phyloP scores from a whole-genome alignment of 106 monocot genomes.

The Dendrobium nobile region DNA sequence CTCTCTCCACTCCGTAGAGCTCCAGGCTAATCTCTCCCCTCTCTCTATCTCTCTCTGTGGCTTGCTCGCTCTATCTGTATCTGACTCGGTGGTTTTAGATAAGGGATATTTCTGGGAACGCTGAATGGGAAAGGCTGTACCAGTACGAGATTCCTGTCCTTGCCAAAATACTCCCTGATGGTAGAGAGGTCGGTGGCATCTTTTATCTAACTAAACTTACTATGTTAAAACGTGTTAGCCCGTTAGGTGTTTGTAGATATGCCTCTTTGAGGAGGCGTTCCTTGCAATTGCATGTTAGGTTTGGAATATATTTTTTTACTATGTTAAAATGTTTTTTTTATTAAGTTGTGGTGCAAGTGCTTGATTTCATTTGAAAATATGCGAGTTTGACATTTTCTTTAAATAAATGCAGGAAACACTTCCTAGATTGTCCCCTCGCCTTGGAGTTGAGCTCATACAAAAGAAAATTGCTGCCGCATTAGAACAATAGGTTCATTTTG shows the following conservation, averaged over 20 bases:
- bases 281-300: not conserved
- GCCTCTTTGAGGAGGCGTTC: not conserved
- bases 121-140: constrained; percentile 72
- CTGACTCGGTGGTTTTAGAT: constrained; percentile 21
- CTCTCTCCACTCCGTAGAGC: constrained; percentile 50
- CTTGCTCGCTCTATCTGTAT: not conserved
- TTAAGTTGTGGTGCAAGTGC: not conserved
- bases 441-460: constrained; percentile 74
- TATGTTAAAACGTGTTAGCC: too few species aligned
- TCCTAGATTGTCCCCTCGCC: constrained; percentile 81
- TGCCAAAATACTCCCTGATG: too few species aligned
- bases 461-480: constrained; percentile 75
- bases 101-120: constrained; percentile 63
- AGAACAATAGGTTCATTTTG: constrained; percentile 22
- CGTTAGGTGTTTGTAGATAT: constrained; percentile 12
- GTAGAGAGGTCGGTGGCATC: too few species aligned
- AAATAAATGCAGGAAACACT: constrained; percentile 58
- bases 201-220: too few species aligned
- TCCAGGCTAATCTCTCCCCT: constrained; percentile 34
- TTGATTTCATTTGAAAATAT: constrained; percentile 1
- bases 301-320: not conserved
- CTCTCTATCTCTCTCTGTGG: not conserved
- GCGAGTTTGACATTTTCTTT: not conserved
- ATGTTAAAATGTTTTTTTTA: not conserved
- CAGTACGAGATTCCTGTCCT: too few species aligned